Evolutionary conservation across 768 basidiomycete species (phyloP).

Genomic region (Suillus discolor): DNA sequence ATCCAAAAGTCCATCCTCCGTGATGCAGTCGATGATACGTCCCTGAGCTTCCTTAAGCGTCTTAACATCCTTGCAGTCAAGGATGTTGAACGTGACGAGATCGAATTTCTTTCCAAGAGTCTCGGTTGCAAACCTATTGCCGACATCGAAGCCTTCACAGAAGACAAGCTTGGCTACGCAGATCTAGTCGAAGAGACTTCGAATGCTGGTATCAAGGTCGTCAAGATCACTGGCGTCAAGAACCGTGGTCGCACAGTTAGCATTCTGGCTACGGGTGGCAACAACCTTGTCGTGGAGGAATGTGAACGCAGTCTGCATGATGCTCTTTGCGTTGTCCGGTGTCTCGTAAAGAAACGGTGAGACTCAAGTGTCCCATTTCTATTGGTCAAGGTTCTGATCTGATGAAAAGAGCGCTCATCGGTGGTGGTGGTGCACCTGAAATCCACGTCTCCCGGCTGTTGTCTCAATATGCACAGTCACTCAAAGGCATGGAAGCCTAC

Average conservation of each 20-base stretch:
- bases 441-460: constrained; percentile 94
- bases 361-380: constrained; percentile 21
- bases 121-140: constrained; percentile 95
- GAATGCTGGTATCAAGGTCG: constrained; percentile 84
- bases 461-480: constrained; percentile 86
- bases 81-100: constrained; percentile 98
- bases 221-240: constrained; percentile 93
- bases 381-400: constrained; percentile 10
- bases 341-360: constrained; percentile 97
- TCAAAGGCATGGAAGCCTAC: constrained; percentile 98
- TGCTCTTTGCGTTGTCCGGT: constrained; percentile 97
- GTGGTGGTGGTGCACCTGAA: constrained; percentile 96
- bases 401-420: constrained; percentile 76
- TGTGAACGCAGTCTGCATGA: constrained; percentile 97
- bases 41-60: constrained; percentile 95
- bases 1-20: constrained; percentile 99
- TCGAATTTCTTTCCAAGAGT: constrained; percentile 94
- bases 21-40: constrained; percentile 98
- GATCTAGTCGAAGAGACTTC: constrained; percentile 92
- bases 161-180: constrained; percentile 96
- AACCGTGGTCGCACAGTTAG: constrained; percentile 94
- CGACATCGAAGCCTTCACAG: constrained; percentile 96
- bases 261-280: constrained; percentile 93
- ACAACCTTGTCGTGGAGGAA: constrained; percentile 93
- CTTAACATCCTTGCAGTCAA: constrained; percentile 96